A percentile compares a stretch with the other conserved stretches of the same genome.
These are phyloP conservation scores for Salix viminalis DNA, from an alignment of 345 rosid species.

Conservation along the genomic window DNA sequence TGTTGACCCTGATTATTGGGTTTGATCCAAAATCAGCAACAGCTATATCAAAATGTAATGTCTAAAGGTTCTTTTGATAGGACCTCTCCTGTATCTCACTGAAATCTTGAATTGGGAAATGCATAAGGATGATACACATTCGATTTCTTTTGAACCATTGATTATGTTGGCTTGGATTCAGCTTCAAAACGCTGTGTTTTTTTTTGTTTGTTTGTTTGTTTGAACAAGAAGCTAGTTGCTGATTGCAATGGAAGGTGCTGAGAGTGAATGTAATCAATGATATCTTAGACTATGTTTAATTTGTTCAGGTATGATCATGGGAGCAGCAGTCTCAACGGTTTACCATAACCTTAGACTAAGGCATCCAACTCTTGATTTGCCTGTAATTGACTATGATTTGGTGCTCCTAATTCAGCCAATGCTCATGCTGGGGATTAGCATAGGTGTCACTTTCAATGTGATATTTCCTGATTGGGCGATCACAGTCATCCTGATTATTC, in stretches of 20 bases:
- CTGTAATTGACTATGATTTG: slow-evolving; percentile 15
- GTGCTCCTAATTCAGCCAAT: slow-evolving; percentile 15
- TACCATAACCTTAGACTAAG: slow-evolving; percentile 8
- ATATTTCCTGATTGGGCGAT: slow-evolving; percentile 18
- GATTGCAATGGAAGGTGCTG: too few species aligned
- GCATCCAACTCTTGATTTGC: slow-evolving; percentile 19
- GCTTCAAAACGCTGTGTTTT: too few species aligned
- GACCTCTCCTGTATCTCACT: not conserved
- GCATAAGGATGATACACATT: too few species aligned
- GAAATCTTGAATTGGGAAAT: too few species aligned
- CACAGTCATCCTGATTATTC: slow-evolving; percentile 5
- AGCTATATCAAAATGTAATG: slow-evolving; percentile 27
- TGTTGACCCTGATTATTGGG: slow-evolving; percentile 28
- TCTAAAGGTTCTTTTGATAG: too few species aligned
- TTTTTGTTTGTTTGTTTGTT: too few species aligned
- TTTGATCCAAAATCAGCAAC: slow-evolving; percentile 34
- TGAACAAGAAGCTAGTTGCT: too few species aligned
- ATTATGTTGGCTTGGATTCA: too few species aligned
- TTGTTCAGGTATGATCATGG: slow-evolving; percentile 17
- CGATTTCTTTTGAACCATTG: too few species aligned
- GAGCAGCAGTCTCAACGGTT: slow-evolving; percentile 12
- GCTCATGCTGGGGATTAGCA: slow-evolving; percentile 15
- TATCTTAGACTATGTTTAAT: not conserved
- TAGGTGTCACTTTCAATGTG: slow-evolving; percentile 16
- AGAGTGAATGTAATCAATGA: not conserved